phyloP scores from a whole-genome alignment of 306 rosid species.

The Morella rubra region DNA sequence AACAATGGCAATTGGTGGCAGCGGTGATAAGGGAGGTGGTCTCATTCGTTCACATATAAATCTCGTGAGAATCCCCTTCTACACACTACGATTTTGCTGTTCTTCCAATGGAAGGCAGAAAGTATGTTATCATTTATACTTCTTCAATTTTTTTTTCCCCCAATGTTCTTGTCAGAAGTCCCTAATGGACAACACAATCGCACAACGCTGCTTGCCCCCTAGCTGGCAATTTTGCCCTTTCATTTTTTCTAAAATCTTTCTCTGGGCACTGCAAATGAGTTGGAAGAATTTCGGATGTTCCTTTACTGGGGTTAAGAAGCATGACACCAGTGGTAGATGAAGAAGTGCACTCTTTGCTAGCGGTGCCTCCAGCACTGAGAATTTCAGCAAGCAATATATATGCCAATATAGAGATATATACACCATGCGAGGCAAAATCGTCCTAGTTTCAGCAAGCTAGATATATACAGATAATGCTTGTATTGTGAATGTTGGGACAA shows the following conservation, averaged over 20 bases:
- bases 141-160: too few relatives aligned
- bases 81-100: slow-evolving; percentile 28
- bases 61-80: slow-evolving; percentile 34
- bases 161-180: background rate
- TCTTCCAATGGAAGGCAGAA: slow-evolving; percentile 8
- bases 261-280: background rate
- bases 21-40: background rate
- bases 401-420: too few relatives aligned
- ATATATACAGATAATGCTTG: too few relatives aligned
- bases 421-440: too few relatives aligned
- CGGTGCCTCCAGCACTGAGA: too few relatives aligned
- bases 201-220: background rate
- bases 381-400: too few relatives aligned
- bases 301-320: too few relatives aligned
- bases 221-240: background rate
- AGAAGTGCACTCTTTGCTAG: too few relatives aligned
- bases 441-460: too few relatives aligned
- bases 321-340: too few relatives aligned
- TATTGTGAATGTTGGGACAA: background rate
- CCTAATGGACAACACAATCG: background rate
- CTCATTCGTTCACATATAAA: background rate
- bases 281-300: background rate
- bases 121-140: background rate
- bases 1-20: slow-evolving; percentile 4
- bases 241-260: background rate